Conservation (phyloP, 305 asterid genomes). For the Fraxinus paxiana region DNA sequence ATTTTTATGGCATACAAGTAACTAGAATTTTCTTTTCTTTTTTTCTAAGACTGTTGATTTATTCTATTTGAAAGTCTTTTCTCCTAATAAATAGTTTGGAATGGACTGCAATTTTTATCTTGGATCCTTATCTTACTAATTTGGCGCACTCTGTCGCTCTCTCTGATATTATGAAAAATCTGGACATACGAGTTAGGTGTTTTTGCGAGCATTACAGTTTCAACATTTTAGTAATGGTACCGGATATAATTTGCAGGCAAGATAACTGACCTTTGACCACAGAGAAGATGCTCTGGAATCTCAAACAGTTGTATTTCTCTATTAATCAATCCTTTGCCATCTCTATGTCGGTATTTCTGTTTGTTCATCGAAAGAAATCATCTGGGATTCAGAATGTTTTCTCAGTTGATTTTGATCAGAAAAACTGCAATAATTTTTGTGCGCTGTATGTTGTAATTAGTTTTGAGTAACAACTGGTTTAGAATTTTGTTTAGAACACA, state of each 20-base stretch:
- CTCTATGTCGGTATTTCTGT: not conserved
- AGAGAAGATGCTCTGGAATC: not conserved
- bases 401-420: not conserved
- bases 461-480: not conserved
- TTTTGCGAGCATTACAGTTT: not conserved
- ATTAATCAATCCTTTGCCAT: not conserved
- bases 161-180: not conserved
- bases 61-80: constrained; percentile 18
- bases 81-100: constrained; percentile 24
- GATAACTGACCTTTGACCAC: not conserved
- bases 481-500: not conserved
- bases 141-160: not conserved
- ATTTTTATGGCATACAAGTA: constrained; percentile 21
- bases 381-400: not conserved
- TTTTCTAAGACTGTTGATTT: constrained; percentile 1
- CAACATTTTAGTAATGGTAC: not conserved
- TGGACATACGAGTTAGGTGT: not conserved
- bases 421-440: not conserved
- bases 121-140: not conserved
- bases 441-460: not conserved
- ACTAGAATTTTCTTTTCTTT: constrained; percentile 17
- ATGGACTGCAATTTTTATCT: not conserved
- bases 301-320: not conserved
- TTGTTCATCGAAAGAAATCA: not conserved
- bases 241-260: not conserved